phyloP scores from a whole-genome alignment of 768 basidiomycete species.

The Tylopilus sp. region DNA sequence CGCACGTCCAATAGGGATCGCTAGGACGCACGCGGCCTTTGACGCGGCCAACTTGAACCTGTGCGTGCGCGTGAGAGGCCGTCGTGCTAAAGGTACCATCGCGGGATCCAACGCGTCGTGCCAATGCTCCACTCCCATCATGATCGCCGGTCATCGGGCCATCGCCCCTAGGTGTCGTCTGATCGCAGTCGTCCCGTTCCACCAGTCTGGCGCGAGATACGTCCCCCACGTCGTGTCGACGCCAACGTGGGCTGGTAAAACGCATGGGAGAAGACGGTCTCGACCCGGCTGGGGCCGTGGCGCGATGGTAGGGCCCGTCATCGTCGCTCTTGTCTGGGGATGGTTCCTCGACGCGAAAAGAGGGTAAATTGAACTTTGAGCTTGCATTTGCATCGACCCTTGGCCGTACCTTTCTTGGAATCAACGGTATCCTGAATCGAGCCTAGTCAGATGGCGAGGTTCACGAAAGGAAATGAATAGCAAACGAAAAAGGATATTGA shows the following conservation, averaged over 20 bases:
- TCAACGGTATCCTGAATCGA: slow-evolving; percentile 4
- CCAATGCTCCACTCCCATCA: no score
- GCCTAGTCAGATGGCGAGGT: slow-evolving; percentile 7
- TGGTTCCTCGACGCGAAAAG: slow-evolving; percentile 17
- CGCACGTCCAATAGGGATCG: not conserved
- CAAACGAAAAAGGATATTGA: slow-evolving; percentile 12
- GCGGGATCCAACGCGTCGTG: no score
- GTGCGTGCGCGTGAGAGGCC: no score
- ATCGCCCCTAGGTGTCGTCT: no score
- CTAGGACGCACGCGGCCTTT: not conserved
- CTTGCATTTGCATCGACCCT: slow-evolving; percentile 1
- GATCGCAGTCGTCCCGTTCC: no score
- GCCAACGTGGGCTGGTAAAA: no score
- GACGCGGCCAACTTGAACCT: no score
- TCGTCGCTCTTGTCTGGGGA: slow-evolving; percentile 6
- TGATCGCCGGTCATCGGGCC: no score
- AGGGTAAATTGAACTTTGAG: slow-evolving; percentile 18
- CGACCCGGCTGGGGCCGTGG: not conserved
- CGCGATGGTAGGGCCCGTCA: not conserved
- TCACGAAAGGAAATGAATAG: slow-evolving; percentile 9
- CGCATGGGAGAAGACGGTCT: not conserved
- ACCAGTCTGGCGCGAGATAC: no score
- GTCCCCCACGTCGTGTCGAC: no score
- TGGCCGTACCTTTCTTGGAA: slow-evolving; percentile 10
- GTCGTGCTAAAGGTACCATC: no score